Percentiles rank a stretch among this genome's conserved stretches.
Conservation (phyloP, 495 filamentous ascomycete genomes). For the Aspergillus cavernicola region DNA sequence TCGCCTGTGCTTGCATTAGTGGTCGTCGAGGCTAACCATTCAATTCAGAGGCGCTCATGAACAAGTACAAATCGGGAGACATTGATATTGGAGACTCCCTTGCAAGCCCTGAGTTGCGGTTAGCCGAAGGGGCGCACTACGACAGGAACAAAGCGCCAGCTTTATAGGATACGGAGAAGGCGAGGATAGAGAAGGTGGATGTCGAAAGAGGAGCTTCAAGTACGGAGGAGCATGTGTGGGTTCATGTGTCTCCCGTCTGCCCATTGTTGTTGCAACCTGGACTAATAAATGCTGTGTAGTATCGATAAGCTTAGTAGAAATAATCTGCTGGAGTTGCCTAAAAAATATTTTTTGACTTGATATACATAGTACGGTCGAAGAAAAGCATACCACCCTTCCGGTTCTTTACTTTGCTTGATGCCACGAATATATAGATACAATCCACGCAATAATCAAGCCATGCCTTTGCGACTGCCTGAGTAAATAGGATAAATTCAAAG, state of each 20-base stretch:
- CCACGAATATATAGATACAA: too few species aligned
- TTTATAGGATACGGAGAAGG: neutral
- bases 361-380: too few species aligned
- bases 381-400: too few species aligned
- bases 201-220: slow-evolving; percentile 1
- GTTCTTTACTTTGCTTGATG: too few species aligned
- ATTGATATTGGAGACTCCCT: neutral
- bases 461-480: too few species aligned
- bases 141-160: neutral
- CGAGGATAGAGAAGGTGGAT: neutral
- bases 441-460: too few species aligned
- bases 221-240: neutral
- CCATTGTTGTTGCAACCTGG: neutral
- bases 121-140: slow-evolving; percentile 1
- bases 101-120: neutral
- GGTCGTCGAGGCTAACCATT: neutral
- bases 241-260: neutral
- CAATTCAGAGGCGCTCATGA: neutral
- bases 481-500: too few species aligned
- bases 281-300: neutral
- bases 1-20: too few species aligned
- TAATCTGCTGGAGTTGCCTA: slow-evolving; percentile 1
- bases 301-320: neutral
- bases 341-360: too few species aligned
- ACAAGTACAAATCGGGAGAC: neutral